phyloP scores from a whole-genome alignment of 805 yeast genomes.

The Saturnispora sekii region DNA sequence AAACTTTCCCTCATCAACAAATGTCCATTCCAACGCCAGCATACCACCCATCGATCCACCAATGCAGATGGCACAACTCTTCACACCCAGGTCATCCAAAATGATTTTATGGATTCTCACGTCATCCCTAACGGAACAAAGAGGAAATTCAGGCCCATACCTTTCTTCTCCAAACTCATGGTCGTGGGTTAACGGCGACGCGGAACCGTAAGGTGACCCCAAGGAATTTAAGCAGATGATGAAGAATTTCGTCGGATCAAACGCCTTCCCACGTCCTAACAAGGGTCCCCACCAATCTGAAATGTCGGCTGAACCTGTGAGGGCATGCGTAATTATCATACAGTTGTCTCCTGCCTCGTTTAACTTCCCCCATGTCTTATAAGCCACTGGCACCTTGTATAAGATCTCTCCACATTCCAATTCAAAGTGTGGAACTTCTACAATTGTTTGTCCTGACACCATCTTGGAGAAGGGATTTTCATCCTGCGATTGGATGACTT shows the following conservation, averaged over 20 bases:
- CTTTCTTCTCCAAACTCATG: conserved; percentile 59
- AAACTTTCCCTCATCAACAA: conserved; percentile 45
- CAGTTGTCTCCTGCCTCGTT: conserved; percentile 64
- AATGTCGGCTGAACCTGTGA: conserved; percentile 93
- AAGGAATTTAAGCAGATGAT: conserved; percentile 85
- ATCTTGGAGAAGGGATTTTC: conserved; percentile 61
- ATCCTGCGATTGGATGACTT: conserved; percentile 35
- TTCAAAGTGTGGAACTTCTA: conserved; percentile 61
- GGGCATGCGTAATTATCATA: conserved; percentile 88
- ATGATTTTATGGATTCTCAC: conserved; percentile 68
- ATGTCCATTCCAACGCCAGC: conserved; percentile 85
- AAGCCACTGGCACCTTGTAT: conserved; percentile 78
- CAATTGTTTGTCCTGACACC: conserved; percentile 70
- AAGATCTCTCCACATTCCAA: conserved; percentile 79
- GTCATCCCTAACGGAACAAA: conserved; percentile 91
- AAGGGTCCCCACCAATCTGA: conserved; percentile 99
- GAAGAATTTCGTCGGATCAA: conserved; percentile 83
- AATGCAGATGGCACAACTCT: conserved; percentile 68
- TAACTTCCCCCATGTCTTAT: conserved; percentile 89
- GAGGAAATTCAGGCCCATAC: conserved; percentile 93
- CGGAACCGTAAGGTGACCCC: conserved; percentile 95
- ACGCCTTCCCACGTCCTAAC: conserved; percentile 74
- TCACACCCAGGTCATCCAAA: conserved; percentile 72
- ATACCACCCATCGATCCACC: conserved; percentile 99
- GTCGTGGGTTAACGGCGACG: conserved; percentile 80